These are phyloP conservation scores for Botrytis cinerea DNA, from an alignment of 2,329 filamentous ascomycete genomes.

Conservation along the genomic window DNA sequence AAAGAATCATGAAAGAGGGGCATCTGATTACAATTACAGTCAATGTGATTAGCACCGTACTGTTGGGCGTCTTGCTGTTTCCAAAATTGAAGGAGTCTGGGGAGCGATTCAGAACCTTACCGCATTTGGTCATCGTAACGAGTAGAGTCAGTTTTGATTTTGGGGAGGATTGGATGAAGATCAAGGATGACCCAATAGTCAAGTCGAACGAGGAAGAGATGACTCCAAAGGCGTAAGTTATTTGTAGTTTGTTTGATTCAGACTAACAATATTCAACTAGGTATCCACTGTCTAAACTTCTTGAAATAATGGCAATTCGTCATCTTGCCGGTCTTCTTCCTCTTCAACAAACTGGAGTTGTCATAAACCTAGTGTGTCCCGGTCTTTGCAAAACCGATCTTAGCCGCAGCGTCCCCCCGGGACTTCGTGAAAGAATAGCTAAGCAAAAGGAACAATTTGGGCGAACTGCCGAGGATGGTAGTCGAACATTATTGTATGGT, in stretches of 20 bases:
- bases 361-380: conserved; percentile 37
- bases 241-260: not conserved
- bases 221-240: conserved; percentile 21
- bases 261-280: conserved; percentile 26
- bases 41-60: conserved; percentile 31
- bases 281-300: conserved; percentile 39
- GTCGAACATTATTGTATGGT: conserved; percentile 39
- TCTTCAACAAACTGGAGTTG: conserved; percentile 36
- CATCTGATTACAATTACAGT: conserved; percentile 32
- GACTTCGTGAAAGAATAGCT: conserved; percentile 24
- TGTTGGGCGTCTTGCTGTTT: conserved; percentile 31
- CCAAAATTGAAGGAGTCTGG: conserved; percentile 35
- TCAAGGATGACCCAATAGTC: conserved; percentile 28
- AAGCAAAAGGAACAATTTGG: conserved; percentile 29
- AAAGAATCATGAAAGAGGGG: conserved; percentile 29
- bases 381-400: conserved; percentile 41
- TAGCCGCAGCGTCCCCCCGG: conserved; percentile 29
- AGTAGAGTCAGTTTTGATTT: conserved; percentile 31
- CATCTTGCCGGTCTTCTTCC: conserved; percentile 34
- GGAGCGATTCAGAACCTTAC: conserved; percentile 28
- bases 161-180: conserved; percentile 28
- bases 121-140: conserved; percentile 31
- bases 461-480: conserved; percentile 40
- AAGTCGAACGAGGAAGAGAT: conserved; percentile 16
- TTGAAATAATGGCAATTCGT: conserved; percentile 33